phyloP scores from a whole-genome alignment of 176 grass and related monocot species.

The Canna indica region DNA sequence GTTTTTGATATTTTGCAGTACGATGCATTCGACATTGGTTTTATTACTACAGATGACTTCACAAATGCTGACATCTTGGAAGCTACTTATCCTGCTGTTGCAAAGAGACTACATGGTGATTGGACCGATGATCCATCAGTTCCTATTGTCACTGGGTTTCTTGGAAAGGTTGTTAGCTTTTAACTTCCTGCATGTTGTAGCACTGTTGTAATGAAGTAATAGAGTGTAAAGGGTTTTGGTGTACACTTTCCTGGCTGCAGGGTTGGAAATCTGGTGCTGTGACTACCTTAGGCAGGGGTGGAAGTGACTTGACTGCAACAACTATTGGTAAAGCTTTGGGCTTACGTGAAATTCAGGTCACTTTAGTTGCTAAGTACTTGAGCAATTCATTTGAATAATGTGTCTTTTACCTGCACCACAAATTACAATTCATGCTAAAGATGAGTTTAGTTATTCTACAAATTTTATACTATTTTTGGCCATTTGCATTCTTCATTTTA shows the following conservation, averaged over 20 bases:
- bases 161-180: constrained; percentile 68
- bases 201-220: neutral
- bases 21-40: constrained; percentile 79
- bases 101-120: constrained; percentile 74
- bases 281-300: constrained; percentile 87
- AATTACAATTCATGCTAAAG: neutral
- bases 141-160: constrained; percentile 90
- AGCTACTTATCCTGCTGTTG: constrained; percentile 87
- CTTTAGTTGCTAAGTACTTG: neutral
- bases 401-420: neutral
- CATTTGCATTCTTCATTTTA: neutral
- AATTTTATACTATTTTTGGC: neutral
- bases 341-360: constrained; percentile 92
- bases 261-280: constrained; percentile 86
- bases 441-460: neutral
- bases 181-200: constrained; percentile 1
- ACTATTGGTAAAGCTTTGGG: constrained; percentile 96
- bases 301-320: constrained; percentile 94
- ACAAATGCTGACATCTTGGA: constrained; percentile 88
- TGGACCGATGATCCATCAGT: constrained; percentile 71
- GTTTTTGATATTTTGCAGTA: constrained; percentile 42
- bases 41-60: constrained; percentile 93
- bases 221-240: neutral
- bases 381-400: neutral
- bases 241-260: constrained; percentile 22